These are phyloP conservation scores for Marvania coccoides DNA, from an alignment of 139 green algal species.

Conservation along the genomic window DNA sequence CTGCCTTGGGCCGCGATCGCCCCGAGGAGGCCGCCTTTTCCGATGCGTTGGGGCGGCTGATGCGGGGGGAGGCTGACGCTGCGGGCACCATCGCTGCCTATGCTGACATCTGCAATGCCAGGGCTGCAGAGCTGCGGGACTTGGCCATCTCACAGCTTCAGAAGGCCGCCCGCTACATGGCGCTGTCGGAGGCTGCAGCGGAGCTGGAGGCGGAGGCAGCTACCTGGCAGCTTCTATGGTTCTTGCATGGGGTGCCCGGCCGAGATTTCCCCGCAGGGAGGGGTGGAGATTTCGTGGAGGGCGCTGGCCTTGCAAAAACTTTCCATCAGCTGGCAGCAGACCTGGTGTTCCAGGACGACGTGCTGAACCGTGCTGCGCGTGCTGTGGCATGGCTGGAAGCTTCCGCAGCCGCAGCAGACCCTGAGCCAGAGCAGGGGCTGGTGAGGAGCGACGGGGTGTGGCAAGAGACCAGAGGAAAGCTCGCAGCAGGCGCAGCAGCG, in stretches of 20 bases:
- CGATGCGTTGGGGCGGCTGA: constrained; percentile 10
- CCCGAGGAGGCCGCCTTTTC: constrained; percentile 27
- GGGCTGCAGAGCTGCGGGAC: constrained; percentile 16
- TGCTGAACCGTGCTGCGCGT: constrained; percentile 33
- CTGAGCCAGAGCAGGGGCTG: neutral
- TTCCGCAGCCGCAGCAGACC: constrained; percentile 31
- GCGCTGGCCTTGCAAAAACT: constrained; percentile 35
- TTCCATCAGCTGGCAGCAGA: constrained; percentile 38
- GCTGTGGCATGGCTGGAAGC: constrained; percentile 65
- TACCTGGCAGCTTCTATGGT: constrained; percentile 63
- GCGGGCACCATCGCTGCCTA: constrained; percentile 15
- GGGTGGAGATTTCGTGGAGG: constrained; percentile 31
- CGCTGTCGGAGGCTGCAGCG: constrained; percentile 30
- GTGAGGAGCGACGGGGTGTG: constrained; percentile 52
- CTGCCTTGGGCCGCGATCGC: neutral
- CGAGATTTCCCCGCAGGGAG: constrained; percentile 38
- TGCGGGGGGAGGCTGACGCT: constrained; percentile 7
- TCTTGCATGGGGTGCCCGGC: constrained; percentile 31
- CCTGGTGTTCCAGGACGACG: constrained; percentile 23
- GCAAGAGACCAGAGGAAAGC: constrained; percentile 42
- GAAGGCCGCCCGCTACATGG: constrained; percentile 40
- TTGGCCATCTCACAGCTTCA: constrained; percentile 39
- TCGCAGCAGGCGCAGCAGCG: constrained; percentile 3
- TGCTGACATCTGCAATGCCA: constrained; percentile 10
- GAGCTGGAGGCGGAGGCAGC: constrained; percentile 52